Percentiles rank a stretch among this genome's conserved stretches.
These are phyloP conservation scores for Epipyxis sp. DNA, from an alignment of 108 stramenopile species.

Conservation along the genomic window DNA sequence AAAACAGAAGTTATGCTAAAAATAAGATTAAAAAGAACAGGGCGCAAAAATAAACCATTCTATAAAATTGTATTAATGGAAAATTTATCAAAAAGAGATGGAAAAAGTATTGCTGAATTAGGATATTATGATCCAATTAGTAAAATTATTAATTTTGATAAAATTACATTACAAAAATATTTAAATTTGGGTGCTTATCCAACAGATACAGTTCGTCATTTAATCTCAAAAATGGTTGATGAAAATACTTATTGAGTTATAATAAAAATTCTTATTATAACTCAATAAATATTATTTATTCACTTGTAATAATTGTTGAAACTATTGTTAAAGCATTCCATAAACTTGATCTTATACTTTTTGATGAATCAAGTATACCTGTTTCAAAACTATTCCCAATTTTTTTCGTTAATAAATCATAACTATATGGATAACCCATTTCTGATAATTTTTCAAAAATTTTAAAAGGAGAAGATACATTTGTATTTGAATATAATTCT, in stretches of 20 bases:
- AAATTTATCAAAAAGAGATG: neutral
- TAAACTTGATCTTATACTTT: neutral
- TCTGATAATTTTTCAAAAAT: neutral
- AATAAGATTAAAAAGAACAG: neutral
- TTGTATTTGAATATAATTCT: neutral
- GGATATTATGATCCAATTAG: neutral
- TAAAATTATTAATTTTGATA: neutral
- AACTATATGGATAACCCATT: neutral
- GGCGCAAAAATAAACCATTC: neutral
- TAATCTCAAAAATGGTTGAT: neutral
- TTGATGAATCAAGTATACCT: neutral
- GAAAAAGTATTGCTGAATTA: neutral
- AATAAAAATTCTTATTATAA: neutral
- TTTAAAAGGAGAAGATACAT: neutral
- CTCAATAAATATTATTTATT: neutral
- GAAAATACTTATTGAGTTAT: too few relatives aligned
- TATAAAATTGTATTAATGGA: neutral
- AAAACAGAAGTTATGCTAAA: neutral
- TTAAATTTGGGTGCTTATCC: neutral
- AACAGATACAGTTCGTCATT: neutral
- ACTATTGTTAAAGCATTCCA: conserved; percentile 1
- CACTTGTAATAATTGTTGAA: neutral
- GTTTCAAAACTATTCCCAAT: neutral
- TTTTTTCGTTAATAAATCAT: neutral
- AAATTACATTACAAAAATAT: neutral